Base-by-base conservation (phyloP, 768 basidiomycete genomes). In the Rhodocollybia butyracea region DNA sequence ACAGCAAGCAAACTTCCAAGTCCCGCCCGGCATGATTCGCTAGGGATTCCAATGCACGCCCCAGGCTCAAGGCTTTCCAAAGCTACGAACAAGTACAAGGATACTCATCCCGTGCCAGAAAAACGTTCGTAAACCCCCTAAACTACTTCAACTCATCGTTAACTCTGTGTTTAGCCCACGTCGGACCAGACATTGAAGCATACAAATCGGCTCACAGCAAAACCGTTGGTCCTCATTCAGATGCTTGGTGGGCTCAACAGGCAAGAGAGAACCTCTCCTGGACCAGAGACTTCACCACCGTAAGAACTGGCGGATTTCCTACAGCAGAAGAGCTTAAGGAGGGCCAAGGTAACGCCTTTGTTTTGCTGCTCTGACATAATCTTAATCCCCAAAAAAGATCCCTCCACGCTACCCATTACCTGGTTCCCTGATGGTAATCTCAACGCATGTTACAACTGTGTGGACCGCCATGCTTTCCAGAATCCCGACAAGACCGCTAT, bases 381-480 rank as follows among this genome's bases (percentile, higher is more conserved):
- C 56, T 83, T 93, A 56, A 84, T 81, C 36, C 73, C 97, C 30
- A 76, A 94, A 93, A 94, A 85, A 94, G 69, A 81, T 87, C 30
- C 91, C 91, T 81, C 77, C 98, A 56, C 76, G 88, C 64, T 76
- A 89, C 3, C 97, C 67, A 85, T 96, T 57, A 81, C 81, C 59
- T 98, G 96, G 96, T 98, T 98, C 81, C 93, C 93, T 4, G 95
- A 99, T 64, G 96, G 96, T 29, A 87, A 78, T 3, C 73, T 96
- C 62, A 97, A 95, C 65, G 96, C 88, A 1, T 85, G 93, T 8
- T 98, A 98, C 80, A 99, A 99, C 73, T 96, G 94, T 64, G 92
- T 99, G 47, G 97, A 99, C 70, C 84, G 96, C 55, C 95, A 93
- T 88, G 96, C 92, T 15, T 94, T 88, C 76, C 83, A 85, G 66